Evolutionary conservation across 2,329 filamentous ascomycete species (phyloP).

Genomic region (Fusarium sp.): DNA sequence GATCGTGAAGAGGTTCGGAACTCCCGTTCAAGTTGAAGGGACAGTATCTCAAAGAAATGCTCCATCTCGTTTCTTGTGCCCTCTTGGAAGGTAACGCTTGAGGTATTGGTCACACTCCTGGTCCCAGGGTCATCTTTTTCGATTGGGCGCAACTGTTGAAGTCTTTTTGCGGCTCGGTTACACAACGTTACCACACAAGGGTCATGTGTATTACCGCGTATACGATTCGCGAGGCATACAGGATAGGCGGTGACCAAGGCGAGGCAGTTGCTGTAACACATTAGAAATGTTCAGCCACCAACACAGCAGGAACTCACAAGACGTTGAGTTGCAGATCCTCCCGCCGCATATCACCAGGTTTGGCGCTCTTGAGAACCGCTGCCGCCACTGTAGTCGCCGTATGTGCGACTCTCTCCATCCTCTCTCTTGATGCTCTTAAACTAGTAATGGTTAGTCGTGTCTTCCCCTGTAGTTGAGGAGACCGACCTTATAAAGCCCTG

Average conservation of each 20-base stretch:
- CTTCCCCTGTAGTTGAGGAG: not conserved
- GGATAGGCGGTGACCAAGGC: constrained; percentile 42
- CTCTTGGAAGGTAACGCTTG: not conserved
- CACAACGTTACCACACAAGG: constrained; percentile 42
- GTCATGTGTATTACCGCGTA: constrained; percentile 41
- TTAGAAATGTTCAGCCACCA: constrained; percentile 1
- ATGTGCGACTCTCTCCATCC: constrained; percentile 38
- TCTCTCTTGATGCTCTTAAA: constrained; percentile 33
- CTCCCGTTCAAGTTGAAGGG: constrained; percentile 42
- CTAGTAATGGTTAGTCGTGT: constrained; percentile 15
- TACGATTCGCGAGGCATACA: constrained; percentile 41
- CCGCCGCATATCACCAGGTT: not conserved
- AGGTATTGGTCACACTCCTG: not conserved
- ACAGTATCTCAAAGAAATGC: constrained; percentile 45
- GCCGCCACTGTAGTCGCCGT: constrained; percentile 32
- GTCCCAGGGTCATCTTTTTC: not conserved
- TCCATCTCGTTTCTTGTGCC: constrained; percentile 15
- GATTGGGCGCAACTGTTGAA: constrained; percentile 28
- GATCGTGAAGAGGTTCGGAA: constrained; percentile 25
- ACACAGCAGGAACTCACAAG: constrained; percentile 30
- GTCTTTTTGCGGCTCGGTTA: constrained; percentile 22
- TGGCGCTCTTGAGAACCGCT: constrained; percentile 38
- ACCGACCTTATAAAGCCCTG: constrained; percentile 40
- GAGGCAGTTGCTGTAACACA: constrained; percentile 41
- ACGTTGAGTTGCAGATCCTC: constrained; percentile 31